These are phyloP conservation scores for Fraxinus floribunda DNA, from an alignment of 305 asterid genomes.

Conservation along the genomic window DNA sequence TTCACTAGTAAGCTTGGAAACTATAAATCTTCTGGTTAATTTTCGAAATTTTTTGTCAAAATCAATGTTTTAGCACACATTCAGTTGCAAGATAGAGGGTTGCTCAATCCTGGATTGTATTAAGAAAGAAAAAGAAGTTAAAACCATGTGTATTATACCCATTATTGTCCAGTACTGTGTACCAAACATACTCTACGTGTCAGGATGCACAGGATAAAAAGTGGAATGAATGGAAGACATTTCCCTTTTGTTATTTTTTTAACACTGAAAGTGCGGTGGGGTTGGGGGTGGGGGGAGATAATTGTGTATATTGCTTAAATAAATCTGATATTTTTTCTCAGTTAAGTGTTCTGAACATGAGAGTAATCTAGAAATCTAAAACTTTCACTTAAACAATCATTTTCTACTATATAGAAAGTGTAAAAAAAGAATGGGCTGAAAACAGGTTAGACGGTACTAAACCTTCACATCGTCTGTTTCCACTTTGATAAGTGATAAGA, in stretches of 20 bases:
- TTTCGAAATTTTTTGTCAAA: background rate
- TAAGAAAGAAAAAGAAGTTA: background rate
- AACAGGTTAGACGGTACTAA: background rate
- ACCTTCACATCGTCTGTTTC: background rate
- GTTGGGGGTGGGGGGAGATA: background rate
- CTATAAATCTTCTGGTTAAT: background rate
- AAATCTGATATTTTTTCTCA: background rate
- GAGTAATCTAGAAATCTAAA: background rate
- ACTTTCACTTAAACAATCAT: background rate
- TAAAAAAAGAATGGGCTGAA: background rate
- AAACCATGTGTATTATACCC: background rate
- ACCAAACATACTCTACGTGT: background rate
- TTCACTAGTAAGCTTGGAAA: slow-evolving; percentile 53
- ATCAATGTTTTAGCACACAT: background rate
- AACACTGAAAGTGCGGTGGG: background rate
- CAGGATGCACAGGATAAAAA: background rate
- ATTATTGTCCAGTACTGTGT: background rate
- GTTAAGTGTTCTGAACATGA: background rate
- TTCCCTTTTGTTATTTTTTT: background rate
- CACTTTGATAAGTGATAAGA: background rate
- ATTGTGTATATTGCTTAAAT: background rate
- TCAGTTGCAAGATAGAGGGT: background rate
- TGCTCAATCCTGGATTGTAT: background rate
- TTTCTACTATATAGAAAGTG: background rate
- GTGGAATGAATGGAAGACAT: background rate